Evolutionary conservation across 1,284 basidiomycete species (phyloP), one percentile per base, ranked within the genome.

Genomic region (Leucoagaricus sp.): DNA sequence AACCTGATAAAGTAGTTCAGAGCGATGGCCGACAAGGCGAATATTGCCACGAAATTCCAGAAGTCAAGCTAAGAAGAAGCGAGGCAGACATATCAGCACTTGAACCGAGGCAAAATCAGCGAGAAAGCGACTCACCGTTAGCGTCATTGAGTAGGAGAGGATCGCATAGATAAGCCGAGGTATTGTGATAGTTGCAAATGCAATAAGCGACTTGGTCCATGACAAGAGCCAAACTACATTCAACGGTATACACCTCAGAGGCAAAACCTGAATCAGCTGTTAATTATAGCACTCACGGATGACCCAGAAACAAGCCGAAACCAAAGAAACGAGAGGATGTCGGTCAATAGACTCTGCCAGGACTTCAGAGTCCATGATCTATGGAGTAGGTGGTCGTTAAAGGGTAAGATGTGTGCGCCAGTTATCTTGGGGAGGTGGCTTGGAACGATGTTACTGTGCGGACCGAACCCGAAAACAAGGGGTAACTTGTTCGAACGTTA

Each of bases 81-180:
- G 29, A 21, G 15, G 15, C 3, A 33, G 26, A 23, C 15, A 25
- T 3, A 40, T 50, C 8, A 48, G 44, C 25, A 12, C n/a, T n/a
- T 19, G n/a, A 29, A 48, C 29, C 23, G 48, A 26, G 21, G 52
- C 34, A 15, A 4, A 42, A 4, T 25, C 25, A 15, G 23, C 9
- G n/a, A 17, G 15, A 2, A 21, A 19, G n/a, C 13, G 12, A 66
- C 83, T 54, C 67, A 91, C 90, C 55, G 89, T 91, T 63, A 94
- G 79, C 1, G 93, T 95, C 80, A 95, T 86, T 3, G 93, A 93
- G 69, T 94, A 94, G 9, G 93, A 93, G 15, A 96, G 79, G 31
- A 93, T 77, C 21, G 86, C 79, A 64, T 90, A 91, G 49, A 91
- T 86, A 66, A 82, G 82, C 62, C 85, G 81, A 1, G 94, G 94